Base-by-base conservation (phyloP, 2,329 filamentous ascomycete species). In the Cladosporium sp. region DNA sequence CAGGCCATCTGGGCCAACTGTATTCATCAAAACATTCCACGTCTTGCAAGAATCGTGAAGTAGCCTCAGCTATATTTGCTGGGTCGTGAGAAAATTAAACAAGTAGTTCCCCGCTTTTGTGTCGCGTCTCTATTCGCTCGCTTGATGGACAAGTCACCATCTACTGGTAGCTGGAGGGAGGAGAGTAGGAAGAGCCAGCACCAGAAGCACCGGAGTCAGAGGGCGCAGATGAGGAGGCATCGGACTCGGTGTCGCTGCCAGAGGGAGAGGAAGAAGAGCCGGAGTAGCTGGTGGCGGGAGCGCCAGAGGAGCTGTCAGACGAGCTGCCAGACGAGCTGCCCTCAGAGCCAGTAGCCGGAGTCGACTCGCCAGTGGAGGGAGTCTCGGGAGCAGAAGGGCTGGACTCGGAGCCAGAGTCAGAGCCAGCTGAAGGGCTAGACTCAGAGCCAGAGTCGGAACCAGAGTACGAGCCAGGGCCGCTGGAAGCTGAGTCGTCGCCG, bases 1-100 rank as follows among this genome's bases (percentile, higher is more conserved):
- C 47, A 50, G 47, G 47, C 47, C 47, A 50, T 36, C 47, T 37
- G 47, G 47, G 47, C 47, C 47, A 50, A 50, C n/a, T 50, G 34
- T 22, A 25, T 50, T 37, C 47, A 50, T 50, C 15, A 37, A 37
- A 50, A 50, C 30, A 50, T 50, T 50, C 30, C 47, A 50, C 17
- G 47, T 50, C 47, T 37, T 17, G 28, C 17, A 50, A 22, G 28
- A 15, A 30, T 30, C 25, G 47, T 36, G 30, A 30, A 22, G n/a
- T 8, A 22, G 22, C 9, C 11, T 5, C 28, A 37, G 30, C 47
- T 36, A 7, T 37, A 9, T 22, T 34, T 19, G 28, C 28, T 34
- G 47, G 4, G 11, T 14, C 9, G 30, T 50, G n/a, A 50, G 47
- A 50, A 50, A 50, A 19, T 30, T 11, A 34, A 50, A 22, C 6